Percentiles rank a stretch among this genome's conserved stretches.
These are phyloP conservation scores for Salicornia ramosissima DNA, from an alignment of 148 eudicot species.

Conservation along the genomic window DNA sequence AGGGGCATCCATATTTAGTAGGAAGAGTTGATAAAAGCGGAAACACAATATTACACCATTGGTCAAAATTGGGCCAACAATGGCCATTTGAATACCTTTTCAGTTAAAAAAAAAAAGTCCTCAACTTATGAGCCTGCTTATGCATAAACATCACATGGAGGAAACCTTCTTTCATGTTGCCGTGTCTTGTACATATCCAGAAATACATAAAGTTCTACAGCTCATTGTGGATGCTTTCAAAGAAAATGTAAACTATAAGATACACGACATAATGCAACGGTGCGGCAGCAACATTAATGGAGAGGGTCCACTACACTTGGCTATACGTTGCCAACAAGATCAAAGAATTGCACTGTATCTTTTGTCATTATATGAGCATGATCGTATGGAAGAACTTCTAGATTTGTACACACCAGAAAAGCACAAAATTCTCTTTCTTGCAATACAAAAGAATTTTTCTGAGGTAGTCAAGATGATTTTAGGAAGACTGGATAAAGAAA, in stretches of 20 bases:
- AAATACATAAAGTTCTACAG: neutral
- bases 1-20: neutral
- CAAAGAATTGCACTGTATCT: neutral
- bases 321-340: neutral
- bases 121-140: neutral
- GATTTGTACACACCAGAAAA: neutral
- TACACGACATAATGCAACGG: neutral
- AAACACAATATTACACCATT: neutral
- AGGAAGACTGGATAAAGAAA: neutral
- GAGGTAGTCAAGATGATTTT: neutral
- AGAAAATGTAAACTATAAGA: neutral
- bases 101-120: neutral
- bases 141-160: neutral
- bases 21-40: neutral
- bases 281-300: neutral
- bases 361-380: neutral
- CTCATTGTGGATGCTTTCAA: neutral
- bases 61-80: neutral
- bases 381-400: neutral
- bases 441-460: neutral
- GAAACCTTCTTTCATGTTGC: neutral
- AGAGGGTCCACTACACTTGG: neutral
- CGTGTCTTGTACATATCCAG: neutral
- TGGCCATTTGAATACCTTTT: neutral
- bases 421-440: neutral